These are phyloP conservation scores for Melampsora larici-populina DNA, from an alignment of 1,284 basidiomycete genomes.

Conservation along the genomic window DNA sequence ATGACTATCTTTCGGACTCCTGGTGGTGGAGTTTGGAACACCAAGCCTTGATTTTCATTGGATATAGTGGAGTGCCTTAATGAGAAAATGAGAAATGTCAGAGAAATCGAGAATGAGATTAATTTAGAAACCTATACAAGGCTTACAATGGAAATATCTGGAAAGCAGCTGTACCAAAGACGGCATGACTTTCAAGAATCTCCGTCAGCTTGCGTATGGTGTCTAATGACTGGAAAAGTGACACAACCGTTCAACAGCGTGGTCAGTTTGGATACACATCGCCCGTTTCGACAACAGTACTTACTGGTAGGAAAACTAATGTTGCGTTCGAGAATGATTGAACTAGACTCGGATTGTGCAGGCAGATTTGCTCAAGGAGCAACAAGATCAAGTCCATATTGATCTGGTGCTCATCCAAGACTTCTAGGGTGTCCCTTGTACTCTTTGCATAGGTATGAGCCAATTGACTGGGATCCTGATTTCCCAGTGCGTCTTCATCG, in stretches of 20 bases:
- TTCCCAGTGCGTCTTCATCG: constrained; percentile 17
- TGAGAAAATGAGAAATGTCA: not conserved
- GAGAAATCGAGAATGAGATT: constrained; percentile 59
- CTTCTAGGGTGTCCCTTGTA: constrained; percentile 76
- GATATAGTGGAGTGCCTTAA: constrained; percentile 51
- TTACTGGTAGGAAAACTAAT: constrained; percentile 88
- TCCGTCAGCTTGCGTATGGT: constrained; percentile 90
- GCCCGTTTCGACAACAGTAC: not conserved
- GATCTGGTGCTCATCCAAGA: constrained; percentile 82
- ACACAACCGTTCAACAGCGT: not conserved
- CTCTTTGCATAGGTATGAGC: constrained; percentile 55
- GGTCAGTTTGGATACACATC: constrained; percentile 52
- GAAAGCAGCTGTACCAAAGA: constrained; percentile 71
- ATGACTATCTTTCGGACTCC: constrained; percentile 57
- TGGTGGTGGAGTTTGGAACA: constrained; percentile 51
- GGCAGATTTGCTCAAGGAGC: constrained; percentile 84
- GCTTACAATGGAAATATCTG: constrained; percentile 77
- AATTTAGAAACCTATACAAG: constrained; percentile 69
- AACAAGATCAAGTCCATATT: constrained; percentile 83
- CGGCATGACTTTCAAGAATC: constrained; percentile 69
- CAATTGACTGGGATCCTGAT: constrained; percentile 21
- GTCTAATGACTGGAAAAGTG: constrained; percentile 26
- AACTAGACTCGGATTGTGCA: constrained; percentile 61
- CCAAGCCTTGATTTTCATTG: constrained; percentile 51
- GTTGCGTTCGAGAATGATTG: constrained; percentile 71